Percentiles rank a stretch among this genome's conserved stretches.
These are phyloP conservation scores for Polyporus arcularius DNA, from an alignment of 768 basidiomycete species.

Conservation along the genomic window DNA sequence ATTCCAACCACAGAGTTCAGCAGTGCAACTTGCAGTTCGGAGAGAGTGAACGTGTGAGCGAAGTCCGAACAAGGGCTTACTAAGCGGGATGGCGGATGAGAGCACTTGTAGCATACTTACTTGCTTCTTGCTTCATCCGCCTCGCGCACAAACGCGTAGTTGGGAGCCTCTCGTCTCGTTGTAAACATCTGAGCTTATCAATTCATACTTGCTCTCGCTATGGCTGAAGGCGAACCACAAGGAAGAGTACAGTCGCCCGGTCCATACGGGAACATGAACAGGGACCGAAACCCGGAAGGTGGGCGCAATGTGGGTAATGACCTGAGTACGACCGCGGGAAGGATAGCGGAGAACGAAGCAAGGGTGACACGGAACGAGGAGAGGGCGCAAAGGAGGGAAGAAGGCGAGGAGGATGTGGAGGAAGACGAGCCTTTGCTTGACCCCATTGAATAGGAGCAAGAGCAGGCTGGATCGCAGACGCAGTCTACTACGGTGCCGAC, in stretches of 20 bases:
- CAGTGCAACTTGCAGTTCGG: neutral
- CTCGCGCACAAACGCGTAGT: neutral
- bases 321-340: neutral
- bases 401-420: neutral
- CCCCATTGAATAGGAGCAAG: neutral
- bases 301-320: neutral
- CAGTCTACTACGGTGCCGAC: no score
- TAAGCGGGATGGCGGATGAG: neutral
- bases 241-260: neutral
- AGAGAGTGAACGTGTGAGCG: neutral
- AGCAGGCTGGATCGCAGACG: no score
- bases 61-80: neutral
- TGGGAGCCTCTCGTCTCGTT: neutral
- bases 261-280: neutral
- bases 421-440: constrained; percentile 2
- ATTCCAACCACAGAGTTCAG: no score
- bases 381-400: neutral
- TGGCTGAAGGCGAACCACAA: neutral
- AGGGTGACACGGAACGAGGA: neutral
- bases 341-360: neutral
- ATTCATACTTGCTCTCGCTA: neutral
- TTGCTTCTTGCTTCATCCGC: neutral
- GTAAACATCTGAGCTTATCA: neutral
- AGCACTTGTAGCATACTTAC: neutral
- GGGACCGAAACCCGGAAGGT: neutral